Evolutionary conservation across 257 asterid species (phyloP).

Genomic region (Linaria vulgaris): DNA sequence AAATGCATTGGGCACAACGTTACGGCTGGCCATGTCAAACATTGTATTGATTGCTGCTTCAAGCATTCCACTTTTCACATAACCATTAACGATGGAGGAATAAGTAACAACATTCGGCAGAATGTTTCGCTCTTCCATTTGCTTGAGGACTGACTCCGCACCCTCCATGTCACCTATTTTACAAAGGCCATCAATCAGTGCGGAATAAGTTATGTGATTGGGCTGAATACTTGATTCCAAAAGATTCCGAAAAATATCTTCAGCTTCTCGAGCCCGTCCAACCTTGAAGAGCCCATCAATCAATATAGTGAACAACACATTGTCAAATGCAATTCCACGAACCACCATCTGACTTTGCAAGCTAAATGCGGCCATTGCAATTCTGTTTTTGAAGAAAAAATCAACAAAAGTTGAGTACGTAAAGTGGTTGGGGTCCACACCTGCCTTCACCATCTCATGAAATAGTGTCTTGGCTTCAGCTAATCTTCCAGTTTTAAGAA

Average conservation of each 20-base stretch:
- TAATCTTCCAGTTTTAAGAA: constrained; percentile 58
- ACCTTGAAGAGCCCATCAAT: constrained; percentile 78
- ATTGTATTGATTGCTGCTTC: constrained; percentile 55
- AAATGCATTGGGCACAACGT: constrained; percentile 59
- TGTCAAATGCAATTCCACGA: constrained; percentile 72
- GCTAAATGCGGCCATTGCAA: constrained; percentile 55
- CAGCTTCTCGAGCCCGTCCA: constrained; percentile 67
- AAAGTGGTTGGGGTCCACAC: constrained; percentile 72
- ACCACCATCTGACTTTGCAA: constrained; percentile 81
- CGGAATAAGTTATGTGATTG: constrained; percentile 60
- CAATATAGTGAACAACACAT: constrained; percentile 62
- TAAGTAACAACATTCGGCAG: constrained; percentile 66
- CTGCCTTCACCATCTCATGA: constrained; percentile 53
- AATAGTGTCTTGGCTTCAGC: constrained; percentile 58
- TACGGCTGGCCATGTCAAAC: constrained; percentile 50
- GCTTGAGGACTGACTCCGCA: constrained; percentile 53
- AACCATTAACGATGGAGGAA: constrained; percentile 69
- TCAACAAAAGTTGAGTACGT: constrained; percentile 66
- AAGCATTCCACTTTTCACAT: constrained; percentile 64
- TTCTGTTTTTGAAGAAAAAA: constrained; percentile 48
- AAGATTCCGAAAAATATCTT: constrained; percentile 48
- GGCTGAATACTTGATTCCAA: constrained; percentile 49
- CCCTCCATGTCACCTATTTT: constrained; percentile 65
- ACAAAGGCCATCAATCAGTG: constrained; percentile 63
- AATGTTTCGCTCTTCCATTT: constrained; percentile 56